Evolutionary conservation across 1,284 basidiomycete species (phyloP).

Genomic region (Leucoagaricus sp.): DNA sequence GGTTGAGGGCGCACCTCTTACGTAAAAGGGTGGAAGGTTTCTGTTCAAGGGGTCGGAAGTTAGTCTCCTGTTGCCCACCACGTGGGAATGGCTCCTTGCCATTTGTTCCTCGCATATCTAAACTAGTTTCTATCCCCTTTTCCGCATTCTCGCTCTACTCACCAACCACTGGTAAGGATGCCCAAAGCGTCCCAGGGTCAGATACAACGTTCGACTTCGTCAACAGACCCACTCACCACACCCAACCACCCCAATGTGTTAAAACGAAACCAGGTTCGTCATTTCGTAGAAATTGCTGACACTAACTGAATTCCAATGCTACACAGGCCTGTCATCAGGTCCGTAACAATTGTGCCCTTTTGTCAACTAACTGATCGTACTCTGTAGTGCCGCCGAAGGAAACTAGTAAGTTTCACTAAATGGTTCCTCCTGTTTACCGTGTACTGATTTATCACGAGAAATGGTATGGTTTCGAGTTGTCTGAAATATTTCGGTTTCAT

Average conservation of each 20-base stretch:
- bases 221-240: conserved; percentile 31
- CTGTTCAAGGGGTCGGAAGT: background rate
- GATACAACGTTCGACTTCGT: conserved; percentile 24
- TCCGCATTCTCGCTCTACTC: background rate
- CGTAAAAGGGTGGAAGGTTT: conserved; percentile 1
- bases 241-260: conserved; percentile 49
- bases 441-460: conserved; percentile 42
- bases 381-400: conserved; percentile 63
- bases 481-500: background rate
- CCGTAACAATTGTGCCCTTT: background rate
- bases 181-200: conserved; percentile 12
- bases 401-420: conserved; percentile 53
- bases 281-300: background rate
- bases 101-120: conserved; percentile 5
- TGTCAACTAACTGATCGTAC: conserved; percentile 3
- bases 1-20: no score
- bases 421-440: conserved; percentile 7
- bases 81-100: conserved; percentile 9
- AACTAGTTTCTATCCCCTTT: background rate
- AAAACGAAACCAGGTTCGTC: conserved; percentile 57
- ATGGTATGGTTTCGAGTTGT: conserved; percentile 46
- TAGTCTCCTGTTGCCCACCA: background rate
- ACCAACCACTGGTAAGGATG: background rate
- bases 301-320: background rate
- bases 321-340: conserved; percentile 52